These are phyloP conservation scores for Aspergillus sp. DNA, from an alignment of 2,329 filamentous ascomycete genomes.

Conservation along the genomic window DNA sequence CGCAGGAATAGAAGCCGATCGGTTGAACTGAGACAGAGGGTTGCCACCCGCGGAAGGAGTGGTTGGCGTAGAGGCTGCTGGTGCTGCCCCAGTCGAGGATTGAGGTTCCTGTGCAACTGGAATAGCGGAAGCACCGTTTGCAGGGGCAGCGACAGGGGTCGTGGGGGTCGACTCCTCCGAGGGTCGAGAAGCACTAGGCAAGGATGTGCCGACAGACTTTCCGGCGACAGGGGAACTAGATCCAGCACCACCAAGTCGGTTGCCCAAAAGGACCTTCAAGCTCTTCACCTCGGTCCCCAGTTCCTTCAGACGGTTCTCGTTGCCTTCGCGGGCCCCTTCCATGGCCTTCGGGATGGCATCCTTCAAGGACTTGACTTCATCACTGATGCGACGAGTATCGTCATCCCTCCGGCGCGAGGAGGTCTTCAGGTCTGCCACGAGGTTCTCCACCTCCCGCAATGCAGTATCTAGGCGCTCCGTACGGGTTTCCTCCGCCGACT, in stretches of 20 bases:
- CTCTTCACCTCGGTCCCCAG: conserved; percentile 86
- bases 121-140: conserved; percentile 19
- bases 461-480: conserved; percentile 81
- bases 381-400: conserved; percentile 79
- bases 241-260: conserved; percentile 50
- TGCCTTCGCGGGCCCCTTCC: conserved; percentile 79
- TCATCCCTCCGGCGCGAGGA: conserved; percentile 80
- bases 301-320: conserved; percentile 78
- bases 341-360: conserved; percentile 86
- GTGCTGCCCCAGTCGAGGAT: conserved; percentile 21
- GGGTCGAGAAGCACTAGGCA: conserved; percentile 22
- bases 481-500: conserved; percentile 79
- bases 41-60: conserved; percentile 34
- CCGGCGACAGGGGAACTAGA: conserved; percentile 32
- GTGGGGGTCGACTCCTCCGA: conserved; percentile 22
- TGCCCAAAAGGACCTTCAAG: conserved; percentile 80
- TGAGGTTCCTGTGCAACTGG: conserved; percentile 30
- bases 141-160: conserved; percentile 14
- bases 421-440: conserved; percentile 77
- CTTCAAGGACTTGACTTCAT: conserved; percentile 80
- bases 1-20: conserved; percentile 68
- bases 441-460: conserved; percentile 78
- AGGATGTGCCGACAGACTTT: conserved; percentile 28
- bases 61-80: conserved; percentile 34
- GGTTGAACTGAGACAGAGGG: conserved; percentile 51